Conservation (phyloP, 2,329 filamentous ascomycete species). For the Xylariomycetidae sp. region DNA sequence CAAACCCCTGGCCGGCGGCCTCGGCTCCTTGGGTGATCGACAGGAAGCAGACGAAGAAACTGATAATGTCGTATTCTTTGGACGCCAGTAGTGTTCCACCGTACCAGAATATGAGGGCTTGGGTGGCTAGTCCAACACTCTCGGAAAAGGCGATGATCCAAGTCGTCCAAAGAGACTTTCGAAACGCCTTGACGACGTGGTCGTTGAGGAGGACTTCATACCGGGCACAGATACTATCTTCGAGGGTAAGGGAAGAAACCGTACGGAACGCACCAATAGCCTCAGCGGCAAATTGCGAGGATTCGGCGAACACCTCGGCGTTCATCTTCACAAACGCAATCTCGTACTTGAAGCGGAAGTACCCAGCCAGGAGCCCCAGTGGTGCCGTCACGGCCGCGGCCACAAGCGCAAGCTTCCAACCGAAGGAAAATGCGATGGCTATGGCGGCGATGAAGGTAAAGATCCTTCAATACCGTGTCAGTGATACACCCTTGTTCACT, state of each 20-base stretch:
- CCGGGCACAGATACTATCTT: conserved; percentile 51
- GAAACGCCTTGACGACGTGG: conserved; percentile 55
- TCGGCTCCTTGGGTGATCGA: conserved; percentile 63
- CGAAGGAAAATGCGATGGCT: conserved; percentile 62
- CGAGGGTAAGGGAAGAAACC: conserved; percentile 63
- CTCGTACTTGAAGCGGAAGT: conserved; percentile 51
- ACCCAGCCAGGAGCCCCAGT: conserved; percentile 40
- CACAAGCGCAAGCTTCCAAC: conserved; percentile 71
- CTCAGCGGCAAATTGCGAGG: conserved; percentile 69
- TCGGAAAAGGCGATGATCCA: conserved; percentile 65
- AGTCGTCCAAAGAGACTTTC: conserved; percentile 55
- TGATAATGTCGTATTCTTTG: conserved; percentile 39
- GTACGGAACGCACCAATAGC: conserved; percentile 69
- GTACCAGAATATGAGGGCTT: conserved; percentile 63
- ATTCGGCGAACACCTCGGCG: conserved; percentile 60
- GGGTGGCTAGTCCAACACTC: conserved; percentile 55
- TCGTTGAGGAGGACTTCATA: conserved; percentile 53
- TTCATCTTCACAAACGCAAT: conserved; percentile 65
- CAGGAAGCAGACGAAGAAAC: conserved; percentile 56
- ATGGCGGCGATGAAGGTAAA: conserved; percentile 62
- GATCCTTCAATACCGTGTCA: too few species aligned
- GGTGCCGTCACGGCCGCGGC: conserved; percentile 55
- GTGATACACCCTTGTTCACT: too few species aligned
- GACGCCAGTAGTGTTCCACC: conserved; percentile 52
- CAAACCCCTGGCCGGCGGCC: conserved; percentile 59